These are phyloP conservation scores for Imleria badia DNA, from an alignment of 768 basidiomycete species.

Conservation along the genomic window DNA sequence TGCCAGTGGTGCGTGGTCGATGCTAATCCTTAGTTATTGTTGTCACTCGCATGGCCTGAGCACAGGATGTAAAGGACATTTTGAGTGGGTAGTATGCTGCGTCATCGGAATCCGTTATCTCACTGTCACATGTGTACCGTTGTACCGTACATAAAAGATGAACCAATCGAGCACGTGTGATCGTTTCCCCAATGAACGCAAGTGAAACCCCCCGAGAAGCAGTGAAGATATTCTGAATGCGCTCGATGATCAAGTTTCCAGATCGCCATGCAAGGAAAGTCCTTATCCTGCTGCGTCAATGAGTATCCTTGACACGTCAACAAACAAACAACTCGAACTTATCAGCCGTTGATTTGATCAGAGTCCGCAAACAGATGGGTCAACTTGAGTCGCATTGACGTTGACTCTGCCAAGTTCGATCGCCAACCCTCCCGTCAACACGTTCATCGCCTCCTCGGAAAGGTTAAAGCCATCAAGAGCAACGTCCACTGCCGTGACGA, in stretches of 20 bases:
- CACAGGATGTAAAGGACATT: background rate
- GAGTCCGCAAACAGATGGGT: slow-evolving; percentile 47
- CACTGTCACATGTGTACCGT: background rate
- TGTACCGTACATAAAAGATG: too few species aligned
- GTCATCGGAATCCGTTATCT: background rate
- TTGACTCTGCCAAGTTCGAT: slow-evolving; percentile 46
- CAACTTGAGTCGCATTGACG: slow-evolving; percentile 44
- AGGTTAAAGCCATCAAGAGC: slow-evolving; percentile 44
- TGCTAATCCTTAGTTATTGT: too few species aligned
- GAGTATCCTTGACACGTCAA: background rate
- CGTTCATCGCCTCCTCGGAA: slow-evolving; percentile 53
- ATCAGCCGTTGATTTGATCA: background rate
- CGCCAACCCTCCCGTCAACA: slow-evolving; percentile 48
- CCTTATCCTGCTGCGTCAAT: background rate
- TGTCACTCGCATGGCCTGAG: too few species aligned
- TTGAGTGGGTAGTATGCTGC: background rate
- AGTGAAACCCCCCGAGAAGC: background rate
- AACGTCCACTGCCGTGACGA: slow-evolving; percentile 30
- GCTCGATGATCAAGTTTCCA: background rate
- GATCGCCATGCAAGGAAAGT: background rate
- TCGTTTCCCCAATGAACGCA: background rate
- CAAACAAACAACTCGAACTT: background rate
- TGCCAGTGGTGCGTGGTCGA: too few species aligned
- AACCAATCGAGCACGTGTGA: background rate
- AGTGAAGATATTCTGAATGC: too few species aligned